phyloP scores from a whole-genome alignment of 768 basidiomycete species.

The Royoungia palumana region DNA sequence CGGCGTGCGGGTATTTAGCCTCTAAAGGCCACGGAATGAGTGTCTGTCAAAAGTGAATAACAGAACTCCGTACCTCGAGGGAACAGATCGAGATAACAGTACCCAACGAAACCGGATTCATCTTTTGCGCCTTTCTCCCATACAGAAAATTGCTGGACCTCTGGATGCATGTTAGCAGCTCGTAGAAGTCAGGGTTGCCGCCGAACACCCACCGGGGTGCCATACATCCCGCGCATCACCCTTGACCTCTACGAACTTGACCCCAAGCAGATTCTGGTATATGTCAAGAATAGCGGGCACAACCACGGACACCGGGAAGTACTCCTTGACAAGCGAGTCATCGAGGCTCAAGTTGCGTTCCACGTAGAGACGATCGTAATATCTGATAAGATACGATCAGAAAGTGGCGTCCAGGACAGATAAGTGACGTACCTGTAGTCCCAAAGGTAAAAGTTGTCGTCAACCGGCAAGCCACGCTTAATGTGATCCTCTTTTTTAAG shows the following conservation, averaged over 20 bases:
- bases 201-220: constrained; percentile 64
- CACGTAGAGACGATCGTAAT: constrained; percentile 42
- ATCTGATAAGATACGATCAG: constrained; percentile 13
- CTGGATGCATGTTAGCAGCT: constrained; percentile 31
- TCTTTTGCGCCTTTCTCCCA: constrained; percentile 79
- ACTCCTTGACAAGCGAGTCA: constrained; percentile 79
- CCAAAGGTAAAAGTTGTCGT: constrained; percentile 78
- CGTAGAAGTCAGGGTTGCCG: not conserved
- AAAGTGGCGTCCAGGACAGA: no score
- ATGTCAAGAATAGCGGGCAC: constrained; percentile 80
- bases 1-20: constrained; percentile 82
- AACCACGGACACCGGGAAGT: constrained; percentile 83
- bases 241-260: constrained; percentile 56
- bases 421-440: constrained; percentile 60
- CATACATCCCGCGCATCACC: constrained; percentile 62
- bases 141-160: constrained; percentile 81
- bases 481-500: constrained; percentile 75
- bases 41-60: not conserved
- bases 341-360: constrained; percentile 69
- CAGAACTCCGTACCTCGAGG: constrained; percentile 55
- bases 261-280: constrained; percentile 79
- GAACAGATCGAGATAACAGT: constrained; percentile 86
- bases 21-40: constrained; percentile 35
- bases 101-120: constrained; percentile 71
- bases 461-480: constrained; percentile 55